A percentile compares a stretch with the other conserved stretches of the same genome.
Conservation (phyloP, 352 stramenopile genomes). For the Globisporangium barbulae region DNA sequence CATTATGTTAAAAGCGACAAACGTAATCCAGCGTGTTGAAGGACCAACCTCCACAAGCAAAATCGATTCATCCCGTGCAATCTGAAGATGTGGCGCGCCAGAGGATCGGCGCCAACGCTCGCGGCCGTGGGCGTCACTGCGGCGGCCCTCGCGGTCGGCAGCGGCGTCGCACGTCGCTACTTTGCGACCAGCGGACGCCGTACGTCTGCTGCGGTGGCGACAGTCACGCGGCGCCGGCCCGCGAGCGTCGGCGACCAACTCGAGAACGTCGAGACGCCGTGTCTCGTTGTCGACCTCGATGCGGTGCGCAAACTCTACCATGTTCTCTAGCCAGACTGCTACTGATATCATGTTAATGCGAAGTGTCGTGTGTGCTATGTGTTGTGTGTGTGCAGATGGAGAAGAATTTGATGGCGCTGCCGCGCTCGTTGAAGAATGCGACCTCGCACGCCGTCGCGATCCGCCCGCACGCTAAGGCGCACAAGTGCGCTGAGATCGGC, state of each 20-base stretch:
- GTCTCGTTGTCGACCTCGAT: slow-evolving; percentile 60
- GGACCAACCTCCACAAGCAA: too few relatives aligned
- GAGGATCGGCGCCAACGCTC: slow-evolving; percentile 9
- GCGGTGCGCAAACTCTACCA: slow-evolving; percentile 22
- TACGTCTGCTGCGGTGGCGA: background rate
- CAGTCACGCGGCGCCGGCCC: slow-evolving; percentile 20
- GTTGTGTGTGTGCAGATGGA: slow-evolving; percentile 35
- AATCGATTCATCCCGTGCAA: too few relatives aligned
- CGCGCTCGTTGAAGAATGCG: slow-evolving; percentile 24
- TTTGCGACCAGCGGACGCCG: background rate
- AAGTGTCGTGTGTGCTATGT: background rate
- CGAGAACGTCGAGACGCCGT: slow-evolving; percentile 53
- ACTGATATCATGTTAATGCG: background rate
- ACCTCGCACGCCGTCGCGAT: slow-evolving; percentile 33
- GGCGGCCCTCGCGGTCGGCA: slow-evolving; percentile 6
- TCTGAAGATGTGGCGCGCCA: slow-evolving; percentile 2
- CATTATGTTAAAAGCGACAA: too few relatives aligned
- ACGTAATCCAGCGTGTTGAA: too few relatives aligned
- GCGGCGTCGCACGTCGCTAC: slow-evolving; percentile 7
- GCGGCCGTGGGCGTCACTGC: slow-evolving; percentile 6
- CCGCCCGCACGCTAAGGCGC: slow-evolving; percentile 68
- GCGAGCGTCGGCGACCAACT: slow-evolving; percentile 23
- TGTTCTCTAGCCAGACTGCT: background rate
- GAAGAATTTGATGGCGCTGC: slow-evolving; percentile 42
- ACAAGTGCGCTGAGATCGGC: slow-evolving; percentile 59